Percentiles rank a stretch among this genome's conserved stretches.
phyloP scores from a whole-genome alignment of 768 basidiomycete species.

The Cubamyces lactineus region DNA sequence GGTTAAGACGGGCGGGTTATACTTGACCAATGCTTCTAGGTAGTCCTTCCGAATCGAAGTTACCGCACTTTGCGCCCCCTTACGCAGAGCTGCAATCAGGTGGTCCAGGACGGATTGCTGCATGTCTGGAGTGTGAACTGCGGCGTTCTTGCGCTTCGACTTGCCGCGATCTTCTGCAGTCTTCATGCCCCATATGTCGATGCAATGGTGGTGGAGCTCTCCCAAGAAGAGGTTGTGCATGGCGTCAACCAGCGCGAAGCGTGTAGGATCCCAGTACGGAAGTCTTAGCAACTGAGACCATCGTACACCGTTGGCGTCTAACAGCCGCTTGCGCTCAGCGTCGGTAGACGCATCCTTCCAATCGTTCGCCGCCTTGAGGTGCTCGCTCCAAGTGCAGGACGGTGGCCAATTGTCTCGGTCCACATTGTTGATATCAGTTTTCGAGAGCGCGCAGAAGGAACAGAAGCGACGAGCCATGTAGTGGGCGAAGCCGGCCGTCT shows the following conservation, averaged over 20 bases:
- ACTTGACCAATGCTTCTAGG: not conserved
- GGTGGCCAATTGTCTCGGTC: constrained; percentile 33
- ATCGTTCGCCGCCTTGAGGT: constrained; percentile 21
- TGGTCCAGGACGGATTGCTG: not conserved
- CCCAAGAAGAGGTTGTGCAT: constrained; percentile 48
- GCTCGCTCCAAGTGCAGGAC: constrained; percentile 19
- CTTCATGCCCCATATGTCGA: constrained; percentile 24
- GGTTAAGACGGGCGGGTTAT: not conserved
- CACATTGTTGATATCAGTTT: constrained; percentile 35
- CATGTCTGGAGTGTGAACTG: not conserved
- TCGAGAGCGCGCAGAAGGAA: constrained; percentile 31
- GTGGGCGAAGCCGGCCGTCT: constrained; percentile 35
- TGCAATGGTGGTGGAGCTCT: constrained; percentile 38
- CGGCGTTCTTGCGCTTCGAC: not conserved
- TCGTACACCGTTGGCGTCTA: constrained; percentile 28
- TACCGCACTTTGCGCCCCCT: not conserved
- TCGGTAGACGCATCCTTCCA: constrained; percentile 27
- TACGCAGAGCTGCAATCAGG: not conserved
- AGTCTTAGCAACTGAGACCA: constrained; percentile 38
- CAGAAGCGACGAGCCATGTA: constrained; percentile 33
- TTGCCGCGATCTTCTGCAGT: not conserved
- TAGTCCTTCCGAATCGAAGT: not conserved
- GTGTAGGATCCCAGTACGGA: constrained; percentile 44
- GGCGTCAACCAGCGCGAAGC: constrained; percentile 39
- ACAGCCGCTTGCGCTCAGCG: constrained; percentile 17